These are phyloP conservation scores for Meredithiella fracta DNA, from an alignment of 2,329 filamentous ascomycete species.

Conservation along the genomic window DNA sequence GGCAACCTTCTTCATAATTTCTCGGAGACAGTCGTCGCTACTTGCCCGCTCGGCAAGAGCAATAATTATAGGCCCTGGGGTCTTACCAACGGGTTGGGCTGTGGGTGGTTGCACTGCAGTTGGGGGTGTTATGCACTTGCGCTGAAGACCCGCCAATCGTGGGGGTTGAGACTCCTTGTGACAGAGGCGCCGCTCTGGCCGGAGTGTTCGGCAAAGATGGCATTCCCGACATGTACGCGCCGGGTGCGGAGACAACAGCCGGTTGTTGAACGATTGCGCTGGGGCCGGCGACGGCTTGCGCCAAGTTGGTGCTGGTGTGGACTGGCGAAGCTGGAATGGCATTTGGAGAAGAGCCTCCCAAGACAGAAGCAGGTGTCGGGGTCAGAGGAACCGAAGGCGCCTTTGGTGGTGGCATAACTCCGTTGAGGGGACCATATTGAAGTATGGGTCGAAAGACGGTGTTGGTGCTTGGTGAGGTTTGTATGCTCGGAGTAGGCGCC, in stretches of 20 bases:
- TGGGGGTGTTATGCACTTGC: not conserved
- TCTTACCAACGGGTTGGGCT: slow-evolving; percentile 15
- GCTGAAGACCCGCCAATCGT: not conserved
- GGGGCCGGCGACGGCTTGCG: slow-evolving; percentile 13
- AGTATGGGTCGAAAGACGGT: slow-evolving; percentile 36
- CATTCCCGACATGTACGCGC: not conserved
- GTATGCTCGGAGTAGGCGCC: not conserved
- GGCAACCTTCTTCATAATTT: slow-evolving; percentile 70
- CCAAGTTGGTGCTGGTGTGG: not conserved
- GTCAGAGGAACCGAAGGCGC: not conserved
- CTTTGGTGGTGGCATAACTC: slow-evolving; percentile 35
- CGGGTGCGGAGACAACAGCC: not conserved
- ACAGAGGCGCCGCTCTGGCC: not conserved
- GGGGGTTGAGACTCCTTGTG: not conserved
- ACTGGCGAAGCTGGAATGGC: slow-evolving; percentile 13
- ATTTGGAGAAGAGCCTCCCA: slow-evolving; percentile 23
- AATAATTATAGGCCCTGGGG: slow-evolving; percentile 63
- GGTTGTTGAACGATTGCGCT: not conserved
- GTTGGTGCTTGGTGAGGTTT: slow-evolving; percentile 15
- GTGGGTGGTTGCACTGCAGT: not conserved
- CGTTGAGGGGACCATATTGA: slow-evolving; percentile 49
- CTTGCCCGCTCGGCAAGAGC: slow-evolving; percentile 61
- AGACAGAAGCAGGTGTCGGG: not conserved
- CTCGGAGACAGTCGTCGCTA: slow-evolving; percentile 53
- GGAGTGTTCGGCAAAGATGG: not conserved